Evolutionary conservation across 345 rosid species (phyloP), one percentile per base, ranked within the genome.

Genomic region (Pugionium cornutum): DNA sequence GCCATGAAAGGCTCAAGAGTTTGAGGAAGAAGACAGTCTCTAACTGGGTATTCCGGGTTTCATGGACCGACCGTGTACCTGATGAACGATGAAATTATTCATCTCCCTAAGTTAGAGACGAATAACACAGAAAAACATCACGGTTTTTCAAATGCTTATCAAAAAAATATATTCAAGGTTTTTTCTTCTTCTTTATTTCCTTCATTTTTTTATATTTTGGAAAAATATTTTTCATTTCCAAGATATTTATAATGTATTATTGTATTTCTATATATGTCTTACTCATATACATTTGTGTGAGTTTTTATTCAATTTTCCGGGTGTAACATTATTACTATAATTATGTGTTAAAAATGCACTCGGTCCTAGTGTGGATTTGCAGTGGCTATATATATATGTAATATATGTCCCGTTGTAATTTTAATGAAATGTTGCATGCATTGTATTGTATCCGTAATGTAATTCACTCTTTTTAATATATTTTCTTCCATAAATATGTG

Each of bases 31-130:
- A 61, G 75, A 67, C 77, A 28, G 81, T 80, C 69, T 57, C 77
- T 58, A 82, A 75, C 51, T 87, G 95, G 95, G 83, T 85, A 85
- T 83, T 85, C 80, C 87, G 95, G 80, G 85, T 85, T 58, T 85
- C 87, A 73, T 85, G 82, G 67, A 78, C 78, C 50, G 87, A 83
- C 30, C 84, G 82, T 57, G 78, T 77, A 51, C 83, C 79, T 36
- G 86, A 81, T 41, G 85, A 85, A 65, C 83, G 95, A 64, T 69
- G 70, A 79, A 53, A 2, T 6, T 40, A 46, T 67, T 61, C 73
- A 53, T 53, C 68, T 74, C 73, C 77, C 69, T 47, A 41, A 53
- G 45, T 55, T 67, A 67, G 63, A 46, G 64, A 45, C 77, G 40
- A 31, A 29, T 9, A 50, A 25, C 6, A 11, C 11, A 35, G 31